Base-by-base conservation (phyloP, 371 early-diverging fungal species). In the Lichtheimia corymbifera region DNA sequence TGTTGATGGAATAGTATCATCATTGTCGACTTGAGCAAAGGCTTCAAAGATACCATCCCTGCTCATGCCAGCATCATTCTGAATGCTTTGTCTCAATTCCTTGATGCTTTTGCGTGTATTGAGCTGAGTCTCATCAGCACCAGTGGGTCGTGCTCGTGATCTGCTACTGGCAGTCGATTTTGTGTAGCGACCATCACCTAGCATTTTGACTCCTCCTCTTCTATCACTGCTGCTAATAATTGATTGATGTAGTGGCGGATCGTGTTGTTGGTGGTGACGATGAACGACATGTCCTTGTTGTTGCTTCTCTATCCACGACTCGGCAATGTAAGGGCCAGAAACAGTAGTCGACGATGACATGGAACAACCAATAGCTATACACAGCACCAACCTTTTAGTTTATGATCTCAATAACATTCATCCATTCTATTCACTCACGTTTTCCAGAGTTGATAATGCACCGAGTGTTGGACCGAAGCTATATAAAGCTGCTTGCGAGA, bases 231-330 rank as follows among this genome's bases (percentile, higher is more conserved):
- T 47, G 47, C 47, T 22, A 47, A 47, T 15, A n/a, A 18, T 47
- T 11, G 18, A 30, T 28, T 18, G 20, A n/a, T 4, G 41, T 15
- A 13, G 55, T 54, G 13, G 40, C 30, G 18, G 27, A 42, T 40
- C 18, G 52, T 55, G 47, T 13, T 65, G 49, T 14, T 57, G 44
- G n/a, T 68, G 53, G 18, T 58, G 28, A 22, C 50, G 64, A 55
- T 63, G 65, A 15, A 15, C 25, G 15, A 53, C 63, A 72, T 72
- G 64, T 53, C 64, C 63, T 55, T 72, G 69, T 49, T 77, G 68
- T 60, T 77, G 68, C 73, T 72, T 72, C 70, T 68, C 73, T 61
- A 72, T 65, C 78, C 78, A 77, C 62, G 71, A 65, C 53, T 77
- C 72, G 53, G 70, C 62, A 50, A 64, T 70, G 56, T 72, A 70